phyloP scores from a whole-genome alignment of 1,139 yeast genomes.

The Debaryomyces singareniensis region DNA sequence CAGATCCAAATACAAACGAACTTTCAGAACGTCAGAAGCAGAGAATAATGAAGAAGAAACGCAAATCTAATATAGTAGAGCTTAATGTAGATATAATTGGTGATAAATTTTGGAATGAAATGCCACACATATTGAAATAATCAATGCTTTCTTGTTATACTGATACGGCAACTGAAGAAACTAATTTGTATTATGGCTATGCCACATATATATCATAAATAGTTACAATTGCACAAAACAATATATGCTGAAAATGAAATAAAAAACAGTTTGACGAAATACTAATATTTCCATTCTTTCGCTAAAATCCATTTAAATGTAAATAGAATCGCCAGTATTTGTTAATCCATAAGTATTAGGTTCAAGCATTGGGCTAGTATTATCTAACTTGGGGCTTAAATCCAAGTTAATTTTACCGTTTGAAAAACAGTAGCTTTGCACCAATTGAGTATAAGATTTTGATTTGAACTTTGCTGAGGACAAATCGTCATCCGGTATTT shows the following conservation, averaged over 20 bases:
- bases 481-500: background rate
- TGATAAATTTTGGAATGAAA: constrained; percentile 48
- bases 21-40: constrained; percentile 44
- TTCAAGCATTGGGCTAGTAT: too few species aligned
- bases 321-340: too few species aligned
- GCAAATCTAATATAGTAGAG: constrained; percentile 39
- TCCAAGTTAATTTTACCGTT: constrained; percentile 13
- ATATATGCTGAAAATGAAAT: too few species aligned
- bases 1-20: constrained; percentile 7
- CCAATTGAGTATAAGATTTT: constrained; percentile 23
- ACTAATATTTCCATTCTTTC: too few species aligned
- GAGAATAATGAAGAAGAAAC: constrained; percentile 40
- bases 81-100: constrained; percentile 55
- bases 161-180: too few species aligned
- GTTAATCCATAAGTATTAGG: too few species aligned
- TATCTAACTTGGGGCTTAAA: constrained; percentile 1
- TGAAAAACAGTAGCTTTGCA: constrained; percentile 28
- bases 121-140: constrained; percentile 28
- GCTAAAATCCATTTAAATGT: too few species aligned
- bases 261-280: too few species aligned
- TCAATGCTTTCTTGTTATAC: too few species aligned
- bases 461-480: constrained; percentile 12
- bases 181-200: too few species aligned
- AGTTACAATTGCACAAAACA: too few species aligned
- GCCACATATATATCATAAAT: too few species aligned